Evolutionary conservation across 805 yeast species (phyloP).

Genomic region (Pichia membranifaciens): DNA sequence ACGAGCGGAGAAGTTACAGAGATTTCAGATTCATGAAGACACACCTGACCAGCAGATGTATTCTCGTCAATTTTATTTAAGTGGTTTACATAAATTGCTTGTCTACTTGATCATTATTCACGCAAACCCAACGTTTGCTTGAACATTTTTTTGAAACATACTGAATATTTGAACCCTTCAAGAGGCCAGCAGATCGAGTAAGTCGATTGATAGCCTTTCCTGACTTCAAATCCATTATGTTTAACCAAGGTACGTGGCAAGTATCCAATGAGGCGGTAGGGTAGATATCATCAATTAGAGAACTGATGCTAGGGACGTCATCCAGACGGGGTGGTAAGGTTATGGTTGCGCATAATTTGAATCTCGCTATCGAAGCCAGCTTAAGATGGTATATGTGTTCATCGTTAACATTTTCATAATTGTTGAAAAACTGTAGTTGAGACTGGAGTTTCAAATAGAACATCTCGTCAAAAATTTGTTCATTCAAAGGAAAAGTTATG

Average conservation of each 20-base stretch:
- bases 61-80: too few species aligned
- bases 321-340: conserved; percentile 48
- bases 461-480: conserved; percentile 1
- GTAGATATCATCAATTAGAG: conserved; percentile 3
- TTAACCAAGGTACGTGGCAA: conserved; percentile 13
- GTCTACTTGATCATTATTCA: too few species aligned
- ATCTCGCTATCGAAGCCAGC: conserved; percentile 39
- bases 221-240: conserved; percentile 9
- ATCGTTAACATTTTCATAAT: not conserved
- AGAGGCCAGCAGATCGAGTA: conserved; percentile 6
- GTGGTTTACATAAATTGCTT: too few species aligned
- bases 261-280: conserved; percentile 4
- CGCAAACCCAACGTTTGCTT: conserved; percentile 12
- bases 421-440: not conserved
- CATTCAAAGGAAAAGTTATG: not conserved
- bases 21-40: not conserved
- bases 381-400: conserved; percentile 18
- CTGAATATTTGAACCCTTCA: conserved; percentile 12
- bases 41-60: too few species aligned
- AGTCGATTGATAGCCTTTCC: conserved; percentile 7
- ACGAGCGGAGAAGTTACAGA: not conserved
- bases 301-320: conserved; percentile 8
- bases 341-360: conserved; percentile 47
- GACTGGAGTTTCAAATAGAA: conserved; percentile 7
- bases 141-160: conserved; percentile 9